phyloP scores from a whole-genome alignment of 1,139 yeast genomes.

The Arxiozyma telluris region DNA sequence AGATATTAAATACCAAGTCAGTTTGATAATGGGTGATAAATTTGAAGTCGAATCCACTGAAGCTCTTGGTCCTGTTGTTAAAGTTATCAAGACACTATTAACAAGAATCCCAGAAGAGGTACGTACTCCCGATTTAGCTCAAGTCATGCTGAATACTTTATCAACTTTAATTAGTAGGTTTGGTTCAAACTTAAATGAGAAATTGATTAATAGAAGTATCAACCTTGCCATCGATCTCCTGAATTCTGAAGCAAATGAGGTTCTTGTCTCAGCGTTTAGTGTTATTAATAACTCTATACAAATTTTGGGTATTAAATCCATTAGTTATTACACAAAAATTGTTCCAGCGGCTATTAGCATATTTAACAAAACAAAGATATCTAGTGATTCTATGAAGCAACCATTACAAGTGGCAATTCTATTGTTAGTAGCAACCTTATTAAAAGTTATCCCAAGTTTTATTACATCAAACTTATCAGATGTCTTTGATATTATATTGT shows the following conservation, averaged over 20 bases:
- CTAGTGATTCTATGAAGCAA: constrained; percentile 26
- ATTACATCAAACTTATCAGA: constrained; percentile 60
- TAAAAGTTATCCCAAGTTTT: constrained; percentile 82
- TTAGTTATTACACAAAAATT: constrained; percentile 78
- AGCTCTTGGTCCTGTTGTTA: constrained; percentile 42
- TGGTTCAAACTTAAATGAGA: constrained; percentile 43
- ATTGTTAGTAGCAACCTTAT: constrained; percentile 62
- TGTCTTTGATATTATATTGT: constrained; percentile 49
- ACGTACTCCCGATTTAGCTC: constrained; percentile 44
- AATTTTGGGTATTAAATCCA: constrained; percentile 73
- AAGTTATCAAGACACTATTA: constrained; percentile 42
- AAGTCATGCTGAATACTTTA: constrained; percentile 62
- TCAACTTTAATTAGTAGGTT: constrained; percentile 57
- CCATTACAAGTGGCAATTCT: constrained; percentile 57
- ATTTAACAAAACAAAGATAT: constrained; percentile 38
- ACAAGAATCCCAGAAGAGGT: constrained; percentile 36
- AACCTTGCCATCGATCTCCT: constrained; percentile 43
- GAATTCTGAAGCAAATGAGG: constrained; percentile 43
- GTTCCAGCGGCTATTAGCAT: constrained; percentile 65
- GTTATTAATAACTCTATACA: constrained; percentile 63
- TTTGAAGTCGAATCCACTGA: constrained; percentile 62
- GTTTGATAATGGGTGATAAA: constrained; percentile 54
- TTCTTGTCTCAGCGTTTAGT: constrained; percentile 67
- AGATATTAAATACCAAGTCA: constrained; percentile 45
- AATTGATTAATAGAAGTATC: constrained; percentile 42